These are phyloP conservation scores for Microbotryum violaceum DNA, from an alignment of 1,284 basidiomycete genomes.

Conservation along the genomic window DNA sequence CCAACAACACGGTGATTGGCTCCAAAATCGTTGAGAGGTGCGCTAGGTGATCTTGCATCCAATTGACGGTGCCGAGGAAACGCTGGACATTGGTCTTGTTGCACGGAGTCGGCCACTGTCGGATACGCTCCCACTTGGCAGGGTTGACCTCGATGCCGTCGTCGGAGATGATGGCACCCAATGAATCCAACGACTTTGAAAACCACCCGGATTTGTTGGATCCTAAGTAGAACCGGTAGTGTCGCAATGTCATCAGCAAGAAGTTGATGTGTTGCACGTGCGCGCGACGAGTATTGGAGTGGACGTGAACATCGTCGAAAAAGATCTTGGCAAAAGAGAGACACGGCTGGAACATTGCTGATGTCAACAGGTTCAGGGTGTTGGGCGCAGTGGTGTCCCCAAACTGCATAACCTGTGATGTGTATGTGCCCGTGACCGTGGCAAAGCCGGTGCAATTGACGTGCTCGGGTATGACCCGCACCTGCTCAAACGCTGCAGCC, in stretches of 20 bases:
- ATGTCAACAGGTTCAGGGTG: slow-evolving; percentile 42
- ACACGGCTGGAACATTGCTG: slow-evolving; percentile 36
- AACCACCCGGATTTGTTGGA: slow-evolving; percentile 35
- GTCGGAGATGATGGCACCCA: slow-evolving; percentile 39
- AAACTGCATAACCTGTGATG: too few relatives aligned
- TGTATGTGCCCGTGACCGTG: too few relatives aligned
- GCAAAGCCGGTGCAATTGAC: too few relatives aligned
- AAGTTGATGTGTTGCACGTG: slow-evolving; percentile 37
- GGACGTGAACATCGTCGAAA: slow-evolving; percentile 43
- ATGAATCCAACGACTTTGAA: too few relatives aligned
- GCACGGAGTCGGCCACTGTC: slow-evolving; percentile 35
- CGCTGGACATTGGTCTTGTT: slow-evolving; percentile 43
- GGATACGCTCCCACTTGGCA: slow-evolving; percentile 35
- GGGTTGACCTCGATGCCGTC: slow-evolving; percentile 36
- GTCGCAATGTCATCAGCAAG: slow-evolving; percentile 33
- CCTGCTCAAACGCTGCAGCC: too few relatives aligned
- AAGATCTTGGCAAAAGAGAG: slow-evolving; percentile 40
- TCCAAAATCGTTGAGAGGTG: slow-evolving; percentile 36
- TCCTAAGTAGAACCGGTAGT: slow-evolving; percentile 34
- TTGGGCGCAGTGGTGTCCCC: too few relatives aligned
- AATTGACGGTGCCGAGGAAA: slow-evolving; percentile 46
- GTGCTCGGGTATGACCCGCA: too few relatives aligned
- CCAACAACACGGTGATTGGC: slow-evolving; percentile 29
- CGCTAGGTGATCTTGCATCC: slow-evolving; percentile 44
- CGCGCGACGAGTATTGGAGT: slow-evolving; percentile 36